Percentiles rank a stretch among this genome's conserved stretches.
These are phyloP conservation scores for Rhynchosporium graminicola DNA, from an alignment of 2,329 filamentous ascomycete species.

Conservation along the genomic window DNA sequence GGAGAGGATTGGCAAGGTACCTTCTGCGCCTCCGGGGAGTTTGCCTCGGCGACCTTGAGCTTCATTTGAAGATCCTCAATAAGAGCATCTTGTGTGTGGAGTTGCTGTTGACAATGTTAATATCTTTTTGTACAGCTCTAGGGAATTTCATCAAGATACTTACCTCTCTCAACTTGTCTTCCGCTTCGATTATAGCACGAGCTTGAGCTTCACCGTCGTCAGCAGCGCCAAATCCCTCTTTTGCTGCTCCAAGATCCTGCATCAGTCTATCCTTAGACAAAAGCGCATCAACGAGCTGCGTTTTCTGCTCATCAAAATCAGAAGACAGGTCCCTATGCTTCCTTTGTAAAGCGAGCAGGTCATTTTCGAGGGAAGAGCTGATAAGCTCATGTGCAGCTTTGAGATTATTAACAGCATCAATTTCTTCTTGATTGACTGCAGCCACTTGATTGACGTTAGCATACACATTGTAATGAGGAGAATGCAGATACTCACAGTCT, in stretches of 20 bases:
- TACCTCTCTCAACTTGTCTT: constrained; percentile 51
- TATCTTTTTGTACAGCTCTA: constrained; percentile 2
- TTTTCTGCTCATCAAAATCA: constrained; percentile 59
- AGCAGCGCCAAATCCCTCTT: constrained; percentile 20
- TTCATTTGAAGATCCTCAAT: constrained; percentile 37
- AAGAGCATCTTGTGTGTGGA: constrained; percentile 33
- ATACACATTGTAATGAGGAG: constrained; percentile 21
- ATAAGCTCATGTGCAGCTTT: constrained; percentile 61
- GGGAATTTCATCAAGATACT: constrained; percentile 37
- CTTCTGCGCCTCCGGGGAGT: constrained; percentile 36
- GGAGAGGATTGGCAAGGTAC: constrained; percentile 32
- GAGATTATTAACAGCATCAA: constrained; percentile 57
- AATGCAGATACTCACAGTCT: constrained; percentile 47
- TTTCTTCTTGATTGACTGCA: constrained; percentile 55
- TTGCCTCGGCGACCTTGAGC: constrained; percentile 35
- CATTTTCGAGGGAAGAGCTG: constrained; percentile 57
- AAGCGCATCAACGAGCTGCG: constrained; percentile 60
- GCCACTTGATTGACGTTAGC: constrained; percentile 46
- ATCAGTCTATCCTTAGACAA: constrained; percentile 61
- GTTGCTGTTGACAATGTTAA: constrained; percentile 36
- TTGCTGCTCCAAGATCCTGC: constrained; percentile 47
- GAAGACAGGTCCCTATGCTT: constrained; percentile 51
- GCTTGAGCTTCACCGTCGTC: constrained; percentile 47
- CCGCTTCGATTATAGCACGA: constrained; percentile 11
- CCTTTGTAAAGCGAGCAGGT: constrained; percentile 56